Percentiles rank a stretch among this genome's conserved stretches.
These are phyloP conservation scores for Suillus alpinus DNA, from an alignment of 768 basidiomycete genomes.

Conservation along the genomic window DNA sequence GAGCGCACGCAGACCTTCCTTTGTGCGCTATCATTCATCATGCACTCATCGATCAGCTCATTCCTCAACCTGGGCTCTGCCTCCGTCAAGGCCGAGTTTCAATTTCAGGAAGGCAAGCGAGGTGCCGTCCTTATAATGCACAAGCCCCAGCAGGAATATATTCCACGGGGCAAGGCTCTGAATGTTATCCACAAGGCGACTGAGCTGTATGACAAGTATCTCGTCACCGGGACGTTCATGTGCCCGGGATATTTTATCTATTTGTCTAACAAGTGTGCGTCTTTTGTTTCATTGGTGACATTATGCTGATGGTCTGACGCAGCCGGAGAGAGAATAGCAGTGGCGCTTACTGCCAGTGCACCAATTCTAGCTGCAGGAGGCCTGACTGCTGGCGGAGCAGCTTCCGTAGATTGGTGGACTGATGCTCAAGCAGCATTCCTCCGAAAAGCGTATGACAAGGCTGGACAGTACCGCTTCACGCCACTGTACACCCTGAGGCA, in stretches of 20 bases:
- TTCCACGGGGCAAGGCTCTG: slow-evolving; percentile 23
- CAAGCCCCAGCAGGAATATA: slow-evolving; percentile 20
- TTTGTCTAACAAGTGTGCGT: slow-evolving; percentile 23
- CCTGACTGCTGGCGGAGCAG: slow-evolving; percentile 11
- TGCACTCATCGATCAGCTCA: not conserved
- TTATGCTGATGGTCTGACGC: slow-evolving; percentile 3
- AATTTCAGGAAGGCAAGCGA: slow-evolving; percentile 28
- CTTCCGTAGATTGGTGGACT: slow-evolving; percentile 20
- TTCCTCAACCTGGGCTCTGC: slow-evolving; percentile 27
- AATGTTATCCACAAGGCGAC: slow-evolving; percentile 21
- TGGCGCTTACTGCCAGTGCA: slow-evolving; percentile 16
- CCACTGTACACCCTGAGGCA: slow-evolving; percentile 25
- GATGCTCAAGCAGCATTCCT: slow-evolving; percentile 17
- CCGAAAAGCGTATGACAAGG: slow-evolving; percentile 20
- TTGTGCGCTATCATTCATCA: not conserved
- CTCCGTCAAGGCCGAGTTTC: slow-evolving; percentile 33
- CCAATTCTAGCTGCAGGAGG: slow-evolving; percentile 14
- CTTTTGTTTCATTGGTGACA: not conserved
- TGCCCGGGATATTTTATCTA: slow-evolving; percentile 36
- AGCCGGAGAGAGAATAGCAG: slow-evolving; percentile 25
- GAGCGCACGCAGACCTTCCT: not conserved
- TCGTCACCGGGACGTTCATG: slow-evolving; percentile 30
- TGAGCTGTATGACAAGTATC: slow-evolving; percentile 25
- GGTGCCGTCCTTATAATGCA: slow-evolving; percentile 37
- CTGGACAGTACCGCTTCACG: slow-evolving; percentile 22